Evolutionary conservation across 2,329 filamentous ascomycete genomes (phyloP), one percentile per base, ranked within the genome.

Genomic region (Chalaropsis ovoidea): DNA sequence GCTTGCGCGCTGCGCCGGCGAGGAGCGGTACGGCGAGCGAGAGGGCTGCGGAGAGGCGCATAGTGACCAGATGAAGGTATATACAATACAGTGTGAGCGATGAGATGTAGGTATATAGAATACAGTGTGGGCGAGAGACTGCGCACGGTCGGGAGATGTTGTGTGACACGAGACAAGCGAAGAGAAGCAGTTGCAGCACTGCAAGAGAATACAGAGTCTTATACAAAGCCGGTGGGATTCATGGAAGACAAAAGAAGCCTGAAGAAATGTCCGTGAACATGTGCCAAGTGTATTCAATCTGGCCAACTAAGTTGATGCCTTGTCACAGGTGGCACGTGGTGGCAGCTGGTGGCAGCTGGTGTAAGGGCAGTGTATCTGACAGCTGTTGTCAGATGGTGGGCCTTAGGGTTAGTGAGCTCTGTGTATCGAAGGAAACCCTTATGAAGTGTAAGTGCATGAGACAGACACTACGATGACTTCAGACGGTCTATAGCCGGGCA

Each of bases 21-120:
- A 61, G 35, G 10, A 65, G 54, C 13, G 41, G 6, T 11, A 42
- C 22, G 17, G 31, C n/a, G 39, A 42, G 27, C 5, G 42, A 17
- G n/a, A 62, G 35, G 15, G 61, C 22, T 10, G 42, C n/a, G 47
- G 47, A 54, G n/a, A 62, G 39, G 19, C 49, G 49, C 49, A 56
- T 56, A n/a, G 42, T 4, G 11, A 43, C 13, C 6, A 13, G 15
- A 1, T 42, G 8, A 8, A 13, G 15, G 8, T 7, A 13, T 42
- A 56, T 17, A 17, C n/a, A 19, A 49, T 49, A 17, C 45, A 49
- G 45, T 49, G 17, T 49, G n/a, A n/a, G 42, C 11, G 11, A 43
- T 43, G 42, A 13, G 15, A 1, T 42, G 8, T 42, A 13, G 15
- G 8, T 7, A 13, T 42, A 56, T 17, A 17, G 10, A 19, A 49